A percentile compares a stretch with the other conserved stretches of the same genome.
These are phyloP conservation scores for Cytospora leucostoma DNA, from an alignment of 2,329 filamentous ascomycete species.

Conservation along the genomic window DNA sequence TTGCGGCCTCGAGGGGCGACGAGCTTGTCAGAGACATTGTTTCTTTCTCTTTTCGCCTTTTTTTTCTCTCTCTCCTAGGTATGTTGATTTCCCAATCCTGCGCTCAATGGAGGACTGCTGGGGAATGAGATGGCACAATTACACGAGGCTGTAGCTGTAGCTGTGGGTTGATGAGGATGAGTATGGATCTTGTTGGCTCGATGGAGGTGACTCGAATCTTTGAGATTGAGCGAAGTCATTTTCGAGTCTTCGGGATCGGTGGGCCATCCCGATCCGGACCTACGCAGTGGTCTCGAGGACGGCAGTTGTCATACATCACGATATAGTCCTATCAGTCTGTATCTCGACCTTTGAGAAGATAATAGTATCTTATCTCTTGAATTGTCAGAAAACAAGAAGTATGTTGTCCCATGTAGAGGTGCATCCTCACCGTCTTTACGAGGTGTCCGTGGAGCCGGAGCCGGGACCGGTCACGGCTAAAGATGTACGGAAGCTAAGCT, in stretches of 20 bases:
- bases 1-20: conserved; percentile 74
- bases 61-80: neutral
- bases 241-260: conserved; percentile 18
- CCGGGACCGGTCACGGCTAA: neutral
- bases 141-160: conserved; percentile 1
- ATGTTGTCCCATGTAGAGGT: neutral
- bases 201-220: neutral
- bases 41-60: neutral
- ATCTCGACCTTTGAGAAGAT: neutral
- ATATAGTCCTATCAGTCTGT: neutral
- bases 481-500: neutral
- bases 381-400: neutral
- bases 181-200: neutral
- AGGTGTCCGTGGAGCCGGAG: neutral
- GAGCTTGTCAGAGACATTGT: conserved; percentile 88
- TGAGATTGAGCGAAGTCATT: conserved; percentile 8
- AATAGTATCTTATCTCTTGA: neutral
- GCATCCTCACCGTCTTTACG: neutral
- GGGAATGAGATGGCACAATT: neutral
- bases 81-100: neutral
- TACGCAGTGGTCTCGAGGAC: neutral
- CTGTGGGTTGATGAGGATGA: neutral
- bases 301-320: neutral
- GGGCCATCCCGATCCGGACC: conserved; percentile 12
- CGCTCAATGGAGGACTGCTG: neutral